Base-by-base conservation (phyloP, 2,329 filamentous ascomycete species). In the Dactylonectria estremocensis region DNA sequence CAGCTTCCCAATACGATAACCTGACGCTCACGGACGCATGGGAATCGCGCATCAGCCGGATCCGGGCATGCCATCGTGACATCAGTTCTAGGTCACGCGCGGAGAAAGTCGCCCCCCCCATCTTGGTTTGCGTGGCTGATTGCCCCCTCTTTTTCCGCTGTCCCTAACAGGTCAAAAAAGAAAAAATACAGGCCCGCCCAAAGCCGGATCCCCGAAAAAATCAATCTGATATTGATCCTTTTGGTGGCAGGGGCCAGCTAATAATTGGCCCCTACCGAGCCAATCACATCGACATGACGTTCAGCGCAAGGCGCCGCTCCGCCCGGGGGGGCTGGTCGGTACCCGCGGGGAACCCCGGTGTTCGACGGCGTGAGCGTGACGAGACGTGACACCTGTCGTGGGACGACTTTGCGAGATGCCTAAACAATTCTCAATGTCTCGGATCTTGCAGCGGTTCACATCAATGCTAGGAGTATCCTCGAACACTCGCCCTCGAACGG, bases 211-310 rank as follows among this genome's bases (percentile, higher is more conserved):
- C 71, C 49, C 68, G 65, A 74, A 74, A 71, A 76, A 72, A 69
- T 69, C 69, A 78, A 76, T 80, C 77, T 81, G 79, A 81, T 81
- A 81, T 81, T 74, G 71, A 70, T 64, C 70, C 71, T 66, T 73
- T 68, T 72, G 70, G 73, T 65, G 75, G 74, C 79, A 81, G 75
- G 79, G 79, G 67, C 68, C 18, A 56, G 60, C 66, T 69, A 72
- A 73, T 73, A 71, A 70, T 69, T 65, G 71, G 57, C 65, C 71
- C 55, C 66, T 72, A 61, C 70, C 72, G 67, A 75, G 57, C 79
- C 79, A 81, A 81, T 81, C 77, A 81, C 7, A 52, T 33, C 56
- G 61, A 66, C 67, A 78, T 79, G 79, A 81, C 74, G 79, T 81
- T 76, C 74, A 78, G 74, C 74, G 59, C 64, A 72, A 69, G 64